Percentiles rank a stretch among this genome's conserved stretches.
These are phyloP conservation scores for Pythium monospermum DNA, from an alignment of 352 stramenopile species.

Conservation along the genomic window DNA sequence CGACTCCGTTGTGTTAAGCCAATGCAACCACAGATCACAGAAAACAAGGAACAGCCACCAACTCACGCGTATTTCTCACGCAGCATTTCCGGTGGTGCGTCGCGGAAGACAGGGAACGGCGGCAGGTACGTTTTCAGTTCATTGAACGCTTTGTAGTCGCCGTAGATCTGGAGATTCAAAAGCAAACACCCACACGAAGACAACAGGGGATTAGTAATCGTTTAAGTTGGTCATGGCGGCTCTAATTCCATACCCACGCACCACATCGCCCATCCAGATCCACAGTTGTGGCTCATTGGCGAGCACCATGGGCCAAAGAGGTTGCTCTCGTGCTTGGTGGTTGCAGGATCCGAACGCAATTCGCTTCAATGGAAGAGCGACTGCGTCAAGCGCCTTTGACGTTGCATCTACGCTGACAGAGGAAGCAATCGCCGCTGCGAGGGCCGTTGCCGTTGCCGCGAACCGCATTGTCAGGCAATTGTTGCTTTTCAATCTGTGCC, in stretches of 20 bases:
- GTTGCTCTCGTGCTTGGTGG: constrained; percentile 23
- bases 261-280: constrained; percentile 35
- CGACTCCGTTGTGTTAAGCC: not conserved
- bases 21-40: not conserved
- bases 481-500: no score
- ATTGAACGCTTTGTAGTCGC: constrained; percentile 26
- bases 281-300: constrained; percentile 25
- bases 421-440: not conserved
- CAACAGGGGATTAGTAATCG: no score
- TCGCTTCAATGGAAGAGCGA: constrained; percentile 14
- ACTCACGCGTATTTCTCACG: constrained; percentile 27
- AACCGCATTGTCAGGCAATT: no score
- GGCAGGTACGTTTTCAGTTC: constrained; percentile 18
- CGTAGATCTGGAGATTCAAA: constrained; percentile 30
- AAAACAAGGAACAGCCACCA: not conserved
- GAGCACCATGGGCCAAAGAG: constrained; percentile 24
- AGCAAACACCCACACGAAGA: no score
- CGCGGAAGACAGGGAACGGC: constrained; percentile 22
- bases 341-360: constrained; percentile 36
- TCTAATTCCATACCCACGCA: not conserved
- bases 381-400: not conserved
- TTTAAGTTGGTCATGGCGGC: not conserved
- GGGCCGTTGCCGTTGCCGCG: not conserved
- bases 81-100: constrained; percentile 26
- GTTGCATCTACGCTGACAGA: not conserved